Evolutionary conservation across 1,139 yeast species (phyloP), one percentile per base, ranked within the genome.

Genomic region (Debaryomyces subglobosus): DNA sequence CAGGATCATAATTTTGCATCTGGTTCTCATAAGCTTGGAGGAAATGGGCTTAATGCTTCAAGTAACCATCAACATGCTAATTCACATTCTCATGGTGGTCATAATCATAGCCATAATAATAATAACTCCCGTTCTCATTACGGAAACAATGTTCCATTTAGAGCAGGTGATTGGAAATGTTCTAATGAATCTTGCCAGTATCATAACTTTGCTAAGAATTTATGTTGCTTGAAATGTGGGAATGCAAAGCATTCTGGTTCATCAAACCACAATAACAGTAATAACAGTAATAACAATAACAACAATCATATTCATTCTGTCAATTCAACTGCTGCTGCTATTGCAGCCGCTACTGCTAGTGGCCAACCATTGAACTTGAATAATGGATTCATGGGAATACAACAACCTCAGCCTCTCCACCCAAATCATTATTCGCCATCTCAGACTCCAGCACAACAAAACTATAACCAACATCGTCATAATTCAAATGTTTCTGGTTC

Each of bases 81-180:
- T 25, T 38, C 44, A 20, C 37, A 53, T 45, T 36, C 47, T 13
- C 54, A 56, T 34, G 57, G 55, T 54, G 51, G 45, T 43, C 54
- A 53, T 46, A 53, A 36, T 18, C 40, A 50, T 38, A 49, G 52
- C 49, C 51, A 55, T 49, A 48, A 51, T 48, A 53, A 52, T 36
- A 57, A 58, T 43, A 55, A 60, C 45, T 8, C 42, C 21, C 46
- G 49, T 18, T 50, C 59, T 4, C 65, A 64, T 43, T 65, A 66
- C 49, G 63, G 64, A 32, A 67, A 62, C 40, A 73, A 79, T 53
- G 96, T 91, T 10, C 97, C 97, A 13, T 92, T 92, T 68, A 81
- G 97, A 60, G 97, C 97, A 2, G 97, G 98, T 42, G 98, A 92
- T 67, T 92, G 97, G 97, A 91, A 90, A 65, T 91, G 97, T 72